Evolutionary conservation across 192 early-diverging fungal genomes (phyloP), one percentile per base, ranked within the genome.

Genomic region (Umbelopsis isabellina): DNA sequence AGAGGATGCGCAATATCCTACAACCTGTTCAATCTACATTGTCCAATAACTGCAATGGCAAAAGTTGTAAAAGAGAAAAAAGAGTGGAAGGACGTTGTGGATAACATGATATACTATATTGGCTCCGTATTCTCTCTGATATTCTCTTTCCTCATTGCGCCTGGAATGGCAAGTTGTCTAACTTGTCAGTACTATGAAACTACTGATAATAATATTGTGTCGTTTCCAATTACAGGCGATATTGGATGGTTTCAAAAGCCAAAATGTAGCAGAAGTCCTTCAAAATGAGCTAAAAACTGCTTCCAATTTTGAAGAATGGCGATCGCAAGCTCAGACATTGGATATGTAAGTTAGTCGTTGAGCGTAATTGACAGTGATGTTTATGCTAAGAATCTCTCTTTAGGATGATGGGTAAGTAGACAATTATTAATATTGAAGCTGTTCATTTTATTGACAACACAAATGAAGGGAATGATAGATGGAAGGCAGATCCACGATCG

Each of bases 401-500:
- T 67, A 49, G 41, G 61, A 20, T 48, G 30, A 49, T 46, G n/a
- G 66, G 72, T 65, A 71, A 67, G 47, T 55, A 49, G 66, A 53
- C 27, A 66, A 49, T 35, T 45, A 18, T 23, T 2, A 22, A 6
- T 22, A 37, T 7, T 49, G 5, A 10, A 41, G 4, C 37, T 7
- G 27, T n/a, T 66, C 12, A 51, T 18, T 6, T 50, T 58, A 65
- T 15, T 25, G 4, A 46, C 9, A 64, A 37, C 12, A 15, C 1
- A 49, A 16, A 9, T 46, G 69, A 74, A 66, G 83, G 78, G 15
- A 83, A 85, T 27, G 85, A 90, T 67, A 72, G 67, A 27, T 92
- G 90, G 90, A 82, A 84, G 37, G 74, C 67, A n/a, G 77, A 85
- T 49, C 82, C 85, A 9, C 67, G 71, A 2, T 87, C 86, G 4